Evolutionary conservation across 208 protist genomes (phyloP).

Genomic region (Leishmania arabica): DNA sequence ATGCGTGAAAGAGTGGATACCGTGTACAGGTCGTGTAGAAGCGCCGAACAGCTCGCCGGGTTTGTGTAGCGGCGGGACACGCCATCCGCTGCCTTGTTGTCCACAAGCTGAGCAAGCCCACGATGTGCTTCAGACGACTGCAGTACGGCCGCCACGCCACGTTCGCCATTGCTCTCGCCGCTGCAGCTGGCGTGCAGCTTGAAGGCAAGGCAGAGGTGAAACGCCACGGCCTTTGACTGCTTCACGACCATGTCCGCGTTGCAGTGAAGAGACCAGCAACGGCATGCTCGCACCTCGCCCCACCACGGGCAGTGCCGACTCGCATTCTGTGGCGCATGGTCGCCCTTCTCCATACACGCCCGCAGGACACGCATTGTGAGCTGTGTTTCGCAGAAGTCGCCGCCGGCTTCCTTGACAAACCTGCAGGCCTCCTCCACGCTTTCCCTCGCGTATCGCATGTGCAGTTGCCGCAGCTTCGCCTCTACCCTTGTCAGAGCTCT

Average conservation of each 20-base stretch:
- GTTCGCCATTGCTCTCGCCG: background rate
- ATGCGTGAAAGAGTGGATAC: background rate
- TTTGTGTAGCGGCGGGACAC: background rate
- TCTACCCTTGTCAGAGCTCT: constrained; percentile 1
- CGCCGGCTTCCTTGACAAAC: constrained; percentile 3
- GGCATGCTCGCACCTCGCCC: background rate
- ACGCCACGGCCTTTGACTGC: background rate
- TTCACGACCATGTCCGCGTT: background rate
- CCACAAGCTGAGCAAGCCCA: background rate
- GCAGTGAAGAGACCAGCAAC: constrained; percentile 9
- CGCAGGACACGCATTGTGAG: constrained; percentile 2
- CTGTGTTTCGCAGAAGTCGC: background rate
- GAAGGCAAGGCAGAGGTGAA: background rate
- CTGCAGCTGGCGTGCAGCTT: background rate
- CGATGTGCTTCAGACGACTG: constrained; percentile 4
- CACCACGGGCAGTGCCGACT: constrained; percentile 3
- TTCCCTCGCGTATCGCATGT: background rate
- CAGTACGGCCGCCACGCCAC: background rate
- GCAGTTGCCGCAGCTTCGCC: constrained; percentile 1
- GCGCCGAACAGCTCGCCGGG: background rate
- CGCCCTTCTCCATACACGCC: background rate
- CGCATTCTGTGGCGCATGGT: background rate
- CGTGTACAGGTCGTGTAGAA: background rate
- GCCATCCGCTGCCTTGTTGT: background rate
- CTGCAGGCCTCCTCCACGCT: constrained; percentile 5